Percentiles rank a stretch among this genome's conserved stretches.
These are phyloP conservation scores for Ceratocystis destructans DNA, from an alignment of 2,329 filamentous ascomycete species.

Conservation along the genomic window DNA sequence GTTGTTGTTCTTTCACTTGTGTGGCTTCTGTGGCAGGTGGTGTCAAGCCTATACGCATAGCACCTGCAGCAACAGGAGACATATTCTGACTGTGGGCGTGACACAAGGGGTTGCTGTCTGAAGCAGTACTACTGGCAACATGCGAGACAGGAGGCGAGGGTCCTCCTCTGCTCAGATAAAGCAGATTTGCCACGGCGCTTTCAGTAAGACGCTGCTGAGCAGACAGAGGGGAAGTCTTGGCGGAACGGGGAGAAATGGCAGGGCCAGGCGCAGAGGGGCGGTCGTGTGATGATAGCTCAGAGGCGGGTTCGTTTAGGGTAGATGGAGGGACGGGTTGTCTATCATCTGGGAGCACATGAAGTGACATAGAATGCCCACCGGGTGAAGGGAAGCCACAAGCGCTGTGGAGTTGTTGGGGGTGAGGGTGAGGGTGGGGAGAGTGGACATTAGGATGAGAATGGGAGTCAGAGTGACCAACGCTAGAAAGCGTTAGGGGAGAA, in stretches of 20 bases:
- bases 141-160: constrained; percentile 16
- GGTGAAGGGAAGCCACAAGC: constrained; percentile 10
- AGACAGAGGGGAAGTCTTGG: constrained; percentile 20
- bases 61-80: constrained; percentile 2
- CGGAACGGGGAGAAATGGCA: background rate
- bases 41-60: constrained; percentile 7
- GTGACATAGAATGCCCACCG: background rate
- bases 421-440: background rate
- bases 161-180: constrained; percentile 26
- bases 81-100: background rate
- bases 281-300: background rate
- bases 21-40: constrained; percentile 22
- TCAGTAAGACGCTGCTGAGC: constrained; percentile 25
- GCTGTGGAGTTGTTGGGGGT: too few species aligned
- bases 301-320: background rate
- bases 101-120: constrained; percentile 4
- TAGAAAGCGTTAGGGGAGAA: constrained; percentile 1
- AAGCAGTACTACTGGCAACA: constrained; percentile 17
- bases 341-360: constrained; percentile 21
- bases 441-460: constrained; percentile 1
- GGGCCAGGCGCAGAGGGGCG: background rate
- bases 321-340: constrained; percentile 16
- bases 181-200: constrained; percentile 27
- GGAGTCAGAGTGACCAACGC: background rate
- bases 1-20: constrained; percentile 22